Conservation (phyloP, 2,329 filamentous ascomycete genomes). For the Arthrobotrys musiformis region DNA sequence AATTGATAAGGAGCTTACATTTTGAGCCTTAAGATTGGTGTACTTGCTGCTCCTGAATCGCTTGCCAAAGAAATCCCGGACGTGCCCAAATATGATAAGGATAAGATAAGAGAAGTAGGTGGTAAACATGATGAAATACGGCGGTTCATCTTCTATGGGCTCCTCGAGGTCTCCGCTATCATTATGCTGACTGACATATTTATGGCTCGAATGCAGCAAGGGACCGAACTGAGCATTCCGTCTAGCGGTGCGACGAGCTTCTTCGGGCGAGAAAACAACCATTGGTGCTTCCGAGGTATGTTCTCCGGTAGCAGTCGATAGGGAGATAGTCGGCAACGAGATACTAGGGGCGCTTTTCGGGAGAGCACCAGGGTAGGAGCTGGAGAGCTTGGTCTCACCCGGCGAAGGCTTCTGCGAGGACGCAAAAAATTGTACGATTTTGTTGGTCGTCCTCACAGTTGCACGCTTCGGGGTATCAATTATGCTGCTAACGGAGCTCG, state of each 20-base stretch:
- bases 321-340: conserved; percentile 87
- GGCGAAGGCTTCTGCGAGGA: conserved; percentile 78
- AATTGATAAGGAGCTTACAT: conserved; percentile 64
- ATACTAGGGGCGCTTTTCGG: conserved; percentile 74
- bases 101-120: conserved; percentile 99
- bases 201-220: conserved; percentile 79
- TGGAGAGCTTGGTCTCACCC: conserved; percentile 64
- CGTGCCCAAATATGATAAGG: conserved; percentile 92
- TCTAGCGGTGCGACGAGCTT: conserved; percentile 78
- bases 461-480: conserved; percentile 58
- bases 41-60: conserved; percentile 89
- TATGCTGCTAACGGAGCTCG: conserved; percentile 55
- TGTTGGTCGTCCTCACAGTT: conserved; percentile 73
- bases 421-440: conserved; percentile 84
- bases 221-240: conserved; percentile 93
- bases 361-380: conserved; percentile 60
- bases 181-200: conserved; percentile 84
- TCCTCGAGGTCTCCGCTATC: conserved; percentile 81
- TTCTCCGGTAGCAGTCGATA: conserved; percentile 83
- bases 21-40: conserved; percentile 79
- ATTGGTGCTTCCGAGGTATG: conserved; percentile 78
- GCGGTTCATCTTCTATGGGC: conserved; percentile 91
- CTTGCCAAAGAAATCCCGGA: conserved; percentile 98
- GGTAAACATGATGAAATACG: conserved; percentile 95
- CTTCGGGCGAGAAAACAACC: conserved; percentile 82